A percentile compares a stretch with the other conserved stretches of the same genome.
Evolutionary conservation across 108 stramenopile species (phyloP).

Genomic region (Nannochloropsis oceanica): DNA sequence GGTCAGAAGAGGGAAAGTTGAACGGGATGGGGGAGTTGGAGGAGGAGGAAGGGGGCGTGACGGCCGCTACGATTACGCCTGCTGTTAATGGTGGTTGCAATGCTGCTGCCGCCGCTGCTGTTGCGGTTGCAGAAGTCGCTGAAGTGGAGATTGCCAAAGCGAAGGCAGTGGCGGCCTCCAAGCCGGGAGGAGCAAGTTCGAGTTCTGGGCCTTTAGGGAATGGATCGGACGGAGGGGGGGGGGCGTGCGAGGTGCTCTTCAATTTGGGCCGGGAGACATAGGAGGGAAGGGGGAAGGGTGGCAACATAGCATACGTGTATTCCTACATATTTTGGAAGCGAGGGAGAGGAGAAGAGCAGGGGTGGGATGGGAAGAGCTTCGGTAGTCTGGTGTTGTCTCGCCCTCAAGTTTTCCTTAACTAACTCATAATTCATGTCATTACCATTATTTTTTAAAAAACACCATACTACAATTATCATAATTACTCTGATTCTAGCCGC

Average conservation of each 20-base stretch:
- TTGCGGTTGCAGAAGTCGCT: neutral
- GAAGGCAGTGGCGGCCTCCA: neutral
- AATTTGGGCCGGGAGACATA: neutral
- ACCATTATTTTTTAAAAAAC: too few species aligned
- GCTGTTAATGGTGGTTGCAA: neutral
- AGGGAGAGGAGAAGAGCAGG: too few species aligned
- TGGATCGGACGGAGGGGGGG: neutral
- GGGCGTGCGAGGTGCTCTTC: neutral
- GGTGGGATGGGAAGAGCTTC: too few species aligned
- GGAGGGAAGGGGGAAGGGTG: too few species aligned
- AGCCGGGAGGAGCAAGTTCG: neutral
- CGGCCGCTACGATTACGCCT: neutral
- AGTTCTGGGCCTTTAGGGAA: neutral
- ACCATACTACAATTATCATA: too few species aligned
- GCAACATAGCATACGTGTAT: too few species aligned
- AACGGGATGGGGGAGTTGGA: neutral
- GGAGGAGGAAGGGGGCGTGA: neutral
- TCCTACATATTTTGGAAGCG: too few species aligned
- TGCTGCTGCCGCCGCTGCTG: neutral
- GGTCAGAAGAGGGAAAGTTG: neutral
- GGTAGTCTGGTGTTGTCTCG: too few species aligned
- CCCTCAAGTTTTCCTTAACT: too few species aligned
- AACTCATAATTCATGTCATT: too few species aligned
- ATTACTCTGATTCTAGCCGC: too few species aligned
- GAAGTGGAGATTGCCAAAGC: neutral